Evolutionary conservation across 1,284 basidiomycete species (phyloP).

Genomic region (Nidula niveotomentosa): DNA sequence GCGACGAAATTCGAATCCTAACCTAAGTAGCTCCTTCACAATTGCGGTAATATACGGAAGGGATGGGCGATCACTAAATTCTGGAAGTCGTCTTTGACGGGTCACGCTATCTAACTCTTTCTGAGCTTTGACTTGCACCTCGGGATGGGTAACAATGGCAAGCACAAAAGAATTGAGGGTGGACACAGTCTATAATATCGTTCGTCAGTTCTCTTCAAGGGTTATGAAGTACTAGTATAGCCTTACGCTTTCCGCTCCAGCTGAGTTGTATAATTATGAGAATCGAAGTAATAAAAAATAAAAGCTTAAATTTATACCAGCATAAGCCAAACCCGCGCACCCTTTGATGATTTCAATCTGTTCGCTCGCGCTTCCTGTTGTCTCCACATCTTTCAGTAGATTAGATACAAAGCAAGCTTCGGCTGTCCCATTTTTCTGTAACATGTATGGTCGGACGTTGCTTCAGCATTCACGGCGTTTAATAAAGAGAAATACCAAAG

Average conservation of each 20-base stretch:
- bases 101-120: constrained; percentile 25
- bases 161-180: constrained; percentile 3
- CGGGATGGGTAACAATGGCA: constrained; percentile 7
- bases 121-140: constrained; percentile 26
- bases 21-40: constrained; percentile 23
- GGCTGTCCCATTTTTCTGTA: constrained; percentile 27
- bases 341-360: constrained; percentile 29
- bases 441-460: neutral
- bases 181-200: constrained; percentile 1
- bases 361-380: constrained; percentile 17
- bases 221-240: no score
- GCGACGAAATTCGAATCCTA: neutral
- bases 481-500: constrained; percentile 19
- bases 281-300: neutral
- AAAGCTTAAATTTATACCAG: constrained; percentile 18
- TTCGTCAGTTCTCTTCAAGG: neutral
- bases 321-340: constrained; percentile 35
- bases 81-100: constrained; percentile 19
- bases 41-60: constrained; percentile 25
- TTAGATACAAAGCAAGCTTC: constrained; percentile 30
- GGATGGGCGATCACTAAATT: constrained; percentile 16
- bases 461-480: neutral
- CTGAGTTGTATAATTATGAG: neutral
- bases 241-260: constrained; percentile 1
- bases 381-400: constrained; percentile 20